A percentile compares a stretch with the other conserved stretches of the same genome.
phyloP scores from a whole-genome alignment of 805 yeast genomes.

The Saccharomycopsis sp. region DNA sequence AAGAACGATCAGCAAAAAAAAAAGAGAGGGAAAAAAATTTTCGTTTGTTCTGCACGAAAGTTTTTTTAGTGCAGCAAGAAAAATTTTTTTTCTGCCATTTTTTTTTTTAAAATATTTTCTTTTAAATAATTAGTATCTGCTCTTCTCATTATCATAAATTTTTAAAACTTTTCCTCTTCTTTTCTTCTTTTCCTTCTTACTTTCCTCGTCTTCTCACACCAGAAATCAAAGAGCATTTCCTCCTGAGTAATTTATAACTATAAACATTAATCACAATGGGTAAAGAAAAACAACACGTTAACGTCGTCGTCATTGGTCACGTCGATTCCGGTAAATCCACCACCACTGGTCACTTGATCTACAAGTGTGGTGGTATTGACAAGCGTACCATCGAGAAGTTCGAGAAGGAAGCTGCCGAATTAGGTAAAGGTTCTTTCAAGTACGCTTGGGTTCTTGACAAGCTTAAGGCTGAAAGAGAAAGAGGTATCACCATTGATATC shows the following conservation, averaged over 20 bases:
- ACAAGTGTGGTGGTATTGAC: conserved; percentile 99
- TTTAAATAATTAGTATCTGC: conserved; percentile 2
- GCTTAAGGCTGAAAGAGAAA: conserved; percentile 92
- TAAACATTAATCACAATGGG: conserved; percentile 35
- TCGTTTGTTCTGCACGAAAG: not conserved
- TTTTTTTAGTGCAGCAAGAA: not conserved
- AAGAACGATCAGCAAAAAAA: no score
- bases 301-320: conserved; percentile 99
- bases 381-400: conserved; percentile 98
- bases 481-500: conserved; percentile 95
- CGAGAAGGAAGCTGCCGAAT: conserved; percentile 97
- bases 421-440: conserved; percentile 96
- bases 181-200: conserved; percentile 11
- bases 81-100: conserved; percentile 13
- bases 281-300: conserved; percentile 95
- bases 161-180: conserved; percentile 12
- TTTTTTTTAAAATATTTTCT: conserved; percentile 8
- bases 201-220: conserved; percentile 31
- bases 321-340: conserved; percentile 99
- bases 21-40: not conserved
- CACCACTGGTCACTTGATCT: conserved; percentile 98
- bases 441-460: conserved; percentile 97
- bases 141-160: conserved; percentile 5
- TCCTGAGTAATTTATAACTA: conserved; percentile 27
- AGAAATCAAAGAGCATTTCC: conserved; percentile 32